Base-by-base conservation (phyloP, 169 alveolate genomes). In the Fabrea salina region DNA sequence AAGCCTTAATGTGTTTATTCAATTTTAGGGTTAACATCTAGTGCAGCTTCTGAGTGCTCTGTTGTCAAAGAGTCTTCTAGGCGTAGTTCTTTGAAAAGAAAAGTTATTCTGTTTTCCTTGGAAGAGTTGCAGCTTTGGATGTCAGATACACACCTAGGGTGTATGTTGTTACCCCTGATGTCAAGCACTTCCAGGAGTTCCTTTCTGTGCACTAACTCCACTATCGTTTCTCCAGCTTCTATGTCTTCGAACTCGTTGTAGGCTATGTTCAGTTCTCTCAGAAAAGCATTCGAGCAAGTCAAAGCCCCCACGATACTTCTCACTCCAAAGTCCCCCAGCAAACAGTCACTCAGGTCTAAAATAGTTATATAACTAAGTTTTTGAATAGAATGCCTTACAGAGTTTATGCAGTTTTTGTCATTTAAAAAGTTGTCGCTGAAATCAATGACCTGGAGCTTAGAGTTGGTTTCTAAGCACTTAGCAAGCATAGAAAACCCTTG, bases 161-260 rank as follows among this genome's bases (percentile, higher is more conserved):
- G n/a, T n/a, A 74, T 22, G 1, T 74, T 71, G 54, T 74, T 74
- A 13, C 81, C 81, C 43, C 33, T 33, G 13, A 74, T 27, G 16
- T 25, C 13, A 3, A 74, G 16, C 22, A 0, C 27, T 35, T 53
- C 81, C 5, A 74, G 16, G 30, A 13, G 50, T 11, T 54, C 39
- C 33, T 71, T 74, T 22, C 16, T 37, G 7, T 27, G 11, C 2
- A 32, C 41, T 16, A 74, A 54, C 6, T 37, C 50, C 13, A 33
- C 40, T 4, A 74, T 11, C 16, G 13, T 43, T 19, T 54, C 71
- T 4, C 19, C 35, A 37, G 39, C 33, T 39, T 74, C 40, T 3
- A 11, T 22, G 16, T 50, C 19, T 22, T 33, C 51, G 0, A 74
- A 11, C 39, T 74, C 71, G 22, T 33, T 74, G 30, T 30, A 50